Percentiles rank a stretch among this genome's conserved stretches.
Conservation (phyloP, 139 green algal species). For the Tetradesmus lagerheimii region DNA sequence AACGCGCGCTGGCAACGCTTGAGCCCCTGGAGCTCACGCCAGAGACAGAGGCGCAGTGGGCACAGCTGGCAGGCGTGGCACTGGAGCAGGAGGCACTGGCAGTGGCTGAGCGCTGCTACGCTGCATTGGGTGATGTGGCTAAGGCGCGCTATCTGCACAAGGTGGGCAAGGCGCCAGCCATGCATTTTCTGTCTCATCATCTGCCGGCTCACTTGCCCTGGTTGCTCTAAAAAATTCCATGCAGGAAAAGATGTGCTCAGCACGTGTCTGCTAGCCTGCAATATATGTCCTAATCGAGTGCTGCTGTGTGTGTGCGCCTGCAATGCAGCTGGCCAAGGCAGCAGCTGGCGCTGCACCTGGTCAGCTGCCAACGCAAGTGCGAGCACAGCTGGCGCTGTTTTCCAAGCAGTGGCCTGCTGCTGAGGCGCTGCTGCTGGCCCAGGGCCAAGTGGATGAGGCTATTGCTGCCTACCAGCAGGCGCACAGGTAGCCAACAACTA, state of each 20-base stretch:
- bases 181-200: too few relatives aligned
- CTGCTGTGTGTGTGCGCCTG: neutral
- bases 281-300: neutral
- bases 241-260: neutral
- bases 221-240: neutral
- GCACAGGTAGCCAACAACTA: constrained; percentile 44
- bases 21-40: constrained; percentile 79
- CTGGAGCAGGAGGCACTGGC: constrained; percentile 66
- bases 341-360: neutral
- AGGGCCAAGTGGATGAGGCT: constrained; percentile 75
- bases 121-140: constrained; percentile 79
- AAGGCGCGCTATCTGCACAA: constrained; percentile 76
- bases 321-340: constrained; percentile 51
- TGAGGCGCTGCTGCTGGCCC: constrained; percentile 77
- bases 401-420: constrained; percentile 75
- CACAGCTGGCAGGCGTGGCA: constrained; percentile 64
- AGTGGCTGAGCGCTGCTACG: constrained; percentile 86
- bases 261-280: neutral
- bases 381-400: constrained; percentile 75
- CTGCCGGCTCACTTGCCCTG: too few relatives aligned
- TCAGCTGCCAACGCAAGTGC: constrained; percentile 52
- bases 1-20: constrained; percentile 68
- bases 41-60: constrained; percentile 89
- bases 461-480: constrained; percentile 72
- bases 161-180: constrained; percentile 30